Conservation (phyloP, 2,329 filamentous ascomycete genomes). For the Colletotrichum scovillei region DNA sequence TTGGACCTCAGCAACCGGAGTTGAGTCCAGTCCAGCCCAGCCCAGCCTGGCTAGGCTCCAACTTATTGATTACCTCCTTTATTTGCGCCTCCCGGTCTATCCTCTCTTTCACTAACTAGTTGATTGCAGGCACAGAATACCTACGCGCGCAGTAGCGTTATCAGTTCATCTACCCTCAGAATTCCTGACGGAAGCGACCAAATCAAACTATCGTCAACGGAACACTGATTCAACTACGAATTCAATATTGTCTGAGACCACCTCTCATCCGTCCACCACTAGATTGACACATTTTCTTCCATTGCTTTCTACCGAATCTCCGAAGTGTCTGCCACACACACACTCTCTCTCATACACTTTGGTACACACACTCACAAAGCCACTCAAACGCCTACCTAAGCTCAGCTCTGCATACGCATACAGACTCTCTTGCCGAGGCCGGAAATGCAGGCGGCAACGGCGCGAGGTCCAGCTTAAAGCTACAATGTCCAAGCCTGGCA, state of each 20-base stretch:
- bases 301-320: constrained; percentile 26
- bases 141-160: neutral
- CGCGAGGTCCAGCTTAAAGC: constrained; percentile 18
- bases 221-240: constrained; percentile 9
- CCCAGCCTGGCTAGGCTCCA: neutral
- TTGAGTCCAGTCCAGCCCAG: constrained; percentile 13
- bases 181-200: constrained; percentile 24
- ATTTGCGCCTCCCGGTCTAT: constrained; percentile 7
- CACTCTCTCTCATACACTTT: neutral
- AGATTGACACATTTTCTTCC: constrained; percentile 4
- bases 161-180: neutral
- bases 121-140: neutral
- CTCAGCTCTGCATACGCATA: constrained; percentile 29
- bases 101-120: neutral
- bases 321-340: constrained; percentile 18
- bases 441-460: constrained; percentile 32
- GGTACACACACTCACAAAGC: neutral
- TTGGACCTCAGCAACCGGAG: constrained; percentile 8
- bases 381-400: neutral
- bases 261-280: constrained; percentile 13
- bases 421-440: constrained; percentile 32
- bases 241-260: constrained; percentile 25
- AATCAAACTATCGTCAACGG: constrained; percentile 19
- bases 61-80: neutral
- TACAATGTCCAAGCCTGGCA: constrained; percentile 25